Base-by-base conservation (phyloP, 1,139 yeast genomes). In the Debaryomyces sp. region DNA sequence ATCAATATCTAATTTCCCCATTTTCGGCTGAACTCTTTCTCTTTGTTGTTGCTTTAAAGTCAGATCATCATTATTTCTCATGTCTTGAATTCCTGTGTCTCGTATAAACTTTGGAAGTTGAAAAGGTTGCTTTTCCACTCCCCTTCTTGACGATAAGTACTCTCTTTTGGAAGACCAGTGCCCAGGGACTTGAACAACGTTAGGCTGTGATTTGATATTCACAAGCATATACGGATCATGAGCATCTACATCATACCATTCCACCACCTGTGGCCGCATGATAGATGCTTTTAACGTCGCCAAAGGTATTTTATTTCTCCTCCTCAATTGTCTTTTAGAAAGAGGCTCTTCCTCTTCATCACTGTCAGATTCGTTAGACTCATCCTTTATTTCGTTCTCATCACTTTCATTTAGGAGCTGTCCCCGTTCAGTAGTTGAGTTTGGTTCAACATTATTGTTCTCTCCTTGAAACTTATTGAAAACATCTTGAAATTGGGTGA, bases 161-260 rank as follows among this genome's bases (percentile, higher is more conserved):
- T 89, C 97, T 46, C 89, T 71, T 60, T 90, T 90, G 12, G 79
- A 70, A 49, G 82, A 82, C 99, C 99, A 94, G 63, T 91, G 96
- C 0, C 70, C 64, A 0, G 99, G 98, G 0, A 92, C 91, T 1
- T 84, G 89, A 0, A 92, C 85, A 2, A 73, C 77, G 55, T 90
- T 89, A 43, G 83, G 83, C 38, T 75, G 72, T 0, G 87, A 72
- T 61, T 92, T 94, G 49, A 94, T 67, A 12, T 78, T 70, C 0
- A 89, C 82, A 13, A 85, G 72, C 23, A 91, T 64, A 45, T 73
- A 70, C 1, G 99, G 97, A 59, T 90, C 95, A 3, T 75, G 77
- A 0, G 98, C 88, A 67, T 92, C 95, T 1, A 85, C 86, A 65
- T 94, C 99, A 56, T 73, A 80, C 95, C 96, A 87, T 54, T 91